Base-by-base conservation (phyloP, 495 filamentous ascomycete species). In the Podospora bellae-mahoneyi region DNA sequence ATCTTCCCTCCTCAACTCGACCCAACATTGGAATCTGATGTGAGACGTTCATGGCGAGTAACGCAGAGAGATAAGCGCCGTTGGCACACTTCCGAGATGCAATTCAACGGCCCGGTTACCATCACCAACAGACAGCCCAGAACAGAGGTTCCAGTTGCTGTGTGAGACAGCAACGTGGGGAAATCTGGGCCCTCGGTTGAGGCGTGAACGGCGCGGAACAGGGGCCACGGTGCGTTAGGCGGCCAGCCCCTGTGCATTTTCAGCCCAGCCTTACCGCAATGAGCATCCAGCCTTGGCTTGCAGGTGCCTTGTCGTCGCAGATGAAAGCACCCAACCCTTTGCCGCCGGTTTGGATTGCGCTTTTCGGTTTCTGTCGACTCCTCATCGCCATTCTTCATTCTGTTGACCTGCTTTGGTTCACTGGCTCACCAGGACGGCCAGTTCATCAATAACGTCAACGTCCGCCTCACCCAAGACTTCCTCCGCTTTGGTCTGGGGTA, bases 311-410 rank as follows among this genome's bases (percentile, higher is more conserved):
- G 55, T 58, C 19, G 55, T 58, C 55, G 55, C 55, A 58, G 55
- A 26, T 58, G 55, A 58, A 26, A 58, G 23, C n/a, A 58, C 55
- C 55, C 55, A 58, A 58, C 55, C 23, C 19, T 58, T 58, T 58
- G 55, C 55, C 55, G 55, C 55, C 23, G 55, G 23, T 20, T 58
- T 58, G 55, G 55, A 26, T 58, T 26, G n/a, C 39, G 6, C 10
- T 58, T 26, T 23, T 58, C 23, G 55, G 18, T 58, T 58, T 58
- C n/a, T 58, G 13, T 18, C n/a, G 55, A 58, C 3, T 48, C 39
- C 39, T 48, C 23, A 23, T 23, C 13, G 7, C 39, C 39, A 48
- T 48, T 48, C 39, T 16, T 48, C 9, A 10, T 48, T 48, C 39
- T 48, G 39, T 10, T 16, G 39, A 48, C 9, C 39, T 10, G 39